phyloP scores from a whole-genome alignment of 139 green algal genomes.

The Chlamydomonas asymmetrica region DNA sequence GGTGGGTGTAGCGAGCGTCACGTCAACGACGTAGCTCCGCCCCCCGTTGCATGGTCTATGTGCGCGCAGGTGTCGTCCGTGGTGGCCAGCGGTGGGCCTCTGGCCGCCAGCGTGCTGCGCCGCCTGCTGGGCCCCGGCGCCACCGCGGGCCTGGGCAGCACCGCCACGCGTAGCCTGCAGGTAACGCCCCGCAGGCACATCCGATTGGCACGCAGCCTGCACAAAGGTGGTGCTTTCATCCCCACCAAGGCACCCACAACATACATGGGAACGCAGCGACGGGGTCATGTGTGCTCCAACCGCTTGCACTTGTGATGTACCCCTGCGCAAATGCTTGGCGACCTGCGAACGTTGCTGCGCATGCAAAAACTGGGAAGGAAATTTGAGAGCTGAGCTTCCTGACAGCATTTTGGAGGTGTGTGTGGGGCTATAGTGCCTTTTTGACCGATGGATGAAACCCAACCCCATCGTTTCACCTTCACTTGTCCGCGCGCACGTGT shows the following conservation, averaged over 20 bases:
- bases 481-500: background rate
- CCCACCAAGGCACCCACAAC: no score
- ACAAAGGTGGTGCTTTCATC: no score
- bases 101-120: slow-evolving; percentile 15
- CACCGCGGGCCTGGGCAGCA: slow-evolving; percentile 5
- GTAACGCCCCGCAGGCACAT: background rate
- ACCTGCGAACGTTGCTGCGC: background rate
- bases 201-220: background rate
- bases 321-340: background rate
- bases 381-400: background rate
- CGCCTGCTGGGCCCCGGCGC: slow-evolving; percentile 15
- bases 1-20: no score
- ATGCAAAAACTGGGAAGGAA: background rate
- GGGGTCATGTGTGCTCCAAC: no score
- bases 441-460: background rate
- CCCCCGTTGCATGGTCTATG: background rate
- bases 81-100: background rate
- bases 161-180: slow-evolving; percentile 10
- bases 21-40: no score
- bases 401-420: background rate
- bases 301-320: background rate
- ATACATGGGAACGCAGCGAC: no score
- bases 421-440: background rate
- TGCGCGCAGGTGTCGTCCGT: background rate
- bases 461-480: background rate